Conservation (phyloP, 2,329 filamentous ascomycete genomes). For the Blumeria hordei region DNA sequence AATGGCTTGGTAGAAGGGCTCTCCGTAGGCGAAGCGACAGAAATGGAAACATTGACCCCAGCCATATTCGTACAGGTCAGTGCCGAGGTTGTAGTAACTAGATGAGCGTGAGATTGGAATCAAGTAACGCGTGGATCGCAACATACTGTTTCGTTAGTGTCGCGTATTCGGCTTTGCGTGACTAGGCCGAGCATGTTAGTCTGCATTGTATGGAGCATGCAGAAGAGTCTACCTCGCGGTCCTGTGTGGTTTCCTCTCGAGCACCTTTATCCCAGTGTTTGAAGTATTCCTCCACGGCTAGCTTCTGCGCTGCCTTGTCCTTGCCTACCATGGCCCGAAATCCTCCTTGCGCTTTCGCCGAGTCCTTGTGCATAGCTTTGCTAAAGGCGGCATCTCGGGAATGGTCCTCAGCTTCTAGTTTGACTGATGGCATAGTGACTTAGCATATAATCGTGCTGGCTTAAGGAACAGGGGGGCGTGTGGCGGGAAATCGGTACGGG, state of each 20-base stretch:
- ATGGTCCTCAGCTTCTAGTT: conserved; percentile 63
- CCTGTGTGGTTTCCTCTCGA: conserved; percentile 59
- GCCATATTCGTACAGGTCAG: conserved; percentile 88
- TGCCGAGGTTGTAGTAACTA: conserved; percentile 89
- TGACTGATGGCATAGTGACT: conserved; percentile 9
- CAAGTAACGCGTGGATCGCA: too few relatives aligned
- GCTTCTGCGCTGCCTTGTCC: conserved; percentile 52
- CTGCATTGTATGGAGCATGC: neutral
- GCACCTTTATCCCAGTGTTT: conserved; percentile 82
- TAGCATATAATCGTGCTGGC: too few relatives aligned
- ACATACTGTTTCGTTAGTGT: conserved; percentile 78
- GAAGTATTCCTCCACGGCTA: conserved; percentile 79
- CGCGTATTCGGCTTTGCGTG: conserved; percentile 69
- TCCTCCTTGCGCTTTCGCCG: conserved; percentile 44
- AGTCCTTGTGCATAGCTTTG: conserved; percentile 58
- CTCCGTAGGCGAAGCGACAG: conserved; percentile 73
- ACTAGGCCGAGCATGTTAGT: conserved; percentile 20
- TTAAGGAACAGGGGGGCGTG: too few relatives aligned
- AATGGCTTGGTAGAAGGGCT: conserved; percentile 77
- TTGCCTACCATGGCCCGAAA: conserved; percentile 72
- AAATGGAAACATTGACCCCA: conserved; percentile 97
- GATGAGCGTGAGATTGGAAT: conserved; percentile 6
- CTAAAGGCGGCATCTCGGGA: conserved; percentile 74
- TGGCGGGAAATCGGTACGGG: too few relatives aligned
- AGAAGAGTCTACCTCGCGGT: conserved; percentile 38